Evolutionary conservation across 495 filamentous ascomycete species (phyloP).

Genomic region (Cairneyella variabilis): DNA sequence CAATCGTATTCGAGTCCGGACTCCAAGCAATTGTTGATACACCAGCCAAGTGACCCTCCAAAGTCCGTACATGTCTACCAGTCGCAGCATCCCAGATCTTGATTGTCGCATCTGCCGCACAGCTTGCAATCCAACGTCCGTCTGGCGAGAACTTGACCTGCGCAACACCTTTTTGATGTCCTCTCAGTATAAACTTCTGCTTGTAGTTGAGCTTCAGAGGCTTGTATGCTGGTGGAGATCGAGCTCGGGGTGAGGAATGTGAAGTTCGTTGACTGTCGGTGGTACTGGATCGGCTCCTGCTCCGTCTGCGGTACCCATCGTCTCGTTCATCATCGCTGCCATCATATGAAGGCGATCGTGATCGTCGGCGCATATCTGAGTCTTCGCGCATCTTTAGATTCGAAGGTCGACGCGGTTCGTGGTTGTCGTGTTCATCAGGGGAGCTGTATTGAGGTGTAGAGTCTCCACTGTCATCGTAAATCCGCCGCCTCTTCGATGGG

Average conservation of each 20-base stretch:
- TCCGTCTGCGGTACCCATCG: constrained; percentile 23
- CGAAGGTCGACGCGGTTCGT: constrained; percentile 13
- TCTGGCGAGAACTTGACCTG: constrained; percentile 88
- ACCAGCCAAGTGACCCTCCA: constrained; percentile 92
- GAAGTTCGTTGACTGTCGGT: constrained; percentile 29
- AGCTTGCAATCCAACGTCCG: constrained; percentile 83
- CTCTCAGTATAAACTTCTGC: constrained; percentile 60
- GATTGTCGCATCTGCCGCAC: constrained; percentile 80
- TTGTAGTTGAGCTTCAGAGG: constrained; percentile 48
- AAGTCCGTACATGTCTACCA: constrained; percentile 73
- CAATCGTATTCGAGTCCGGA: constrained; percentile 79
- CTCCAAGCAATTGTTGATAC: constrained; percentile 88
- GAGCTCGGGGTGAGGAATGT: constrained; percentile 17
- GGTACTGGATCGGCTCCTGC: constrained; percentile 14
- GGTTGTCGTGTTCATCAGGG: constrained; percentile 48
- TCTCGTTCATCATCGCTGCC: constrained; percentile 26
- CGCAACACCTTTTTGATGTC: constrained; percentile 77
- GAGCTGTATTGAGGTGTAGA: constrained; percentile 43
- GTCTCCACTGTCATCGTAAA: constrained; percentile 23
- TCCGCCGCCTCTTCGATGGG: constrained; percentile 20
- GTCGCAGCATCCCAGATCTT: constrained; percentile 86
- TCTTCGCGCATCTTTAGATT: constrained; percentile 16
- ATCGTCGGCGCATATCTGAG: constrained; percentile 27
- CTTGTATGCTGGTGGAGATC: constrained; percentile 26
- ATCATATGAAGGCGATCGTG: constrained; percentile 31